phyloP scores from a whole-genome alignment of 495 filamentous ascomycete species.

The Tuber microsphaerosporum region DNA sequence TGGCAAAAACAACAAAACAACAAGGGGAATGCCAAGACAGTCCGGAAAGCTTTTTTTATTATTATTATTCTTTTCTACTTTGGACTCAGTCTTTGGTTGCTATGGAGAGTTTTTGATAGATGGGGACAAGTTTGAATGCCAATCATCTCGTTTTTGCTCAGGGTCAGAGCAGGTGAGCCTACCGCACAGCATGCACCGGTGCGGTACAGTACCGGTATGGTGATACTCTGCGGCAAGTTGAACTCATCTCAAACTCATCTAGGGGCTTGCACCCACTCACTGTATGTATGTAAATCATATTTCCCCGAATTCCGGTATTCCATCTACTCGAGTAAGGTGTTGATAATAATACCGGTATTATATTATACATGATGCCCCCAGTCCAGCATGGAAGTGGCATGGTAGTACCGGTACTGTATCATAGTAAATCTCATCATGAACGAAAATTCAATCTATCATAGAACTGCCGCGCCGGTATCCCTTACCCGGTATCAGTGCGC shows the following conservation, averaged over 20 bases:
- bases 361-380: no score
- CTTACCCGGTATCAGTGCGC: no score
- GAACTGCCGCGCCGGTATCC: no score
- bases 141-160: background rate
- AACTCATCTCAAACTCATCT: background rate
- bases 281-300: background rate
- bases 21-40: slow-evolving; percentile 23
- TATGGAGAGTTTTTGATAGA: background rate
- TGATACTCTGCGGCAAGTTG: background rate
- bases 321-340: background rate
- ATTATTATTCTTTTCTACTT: no score
- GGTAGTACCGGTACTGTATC: background rate
- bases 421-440: background rate
- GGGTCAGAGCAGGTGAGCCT: background rate
- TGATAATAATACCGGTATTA: no score
- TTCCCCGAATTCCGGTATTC: background rate
- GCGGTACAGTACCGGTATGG: background rate
- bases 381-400: background rate
- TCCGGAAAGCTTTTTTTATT: background rate
- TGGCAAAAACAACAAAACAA: slow-evolving; percentile 31
- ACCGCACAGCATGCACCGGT: background rate
- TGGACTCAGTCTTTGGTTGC: background rate
- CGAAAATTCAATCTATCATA: no score
- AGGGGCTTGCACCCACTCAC: background rate
- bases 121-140: background rate